Base-by-base conservation (phyloP, 2,329 filamentous ascomycete species). In the Trichoderma brevicompactum region DNA sequence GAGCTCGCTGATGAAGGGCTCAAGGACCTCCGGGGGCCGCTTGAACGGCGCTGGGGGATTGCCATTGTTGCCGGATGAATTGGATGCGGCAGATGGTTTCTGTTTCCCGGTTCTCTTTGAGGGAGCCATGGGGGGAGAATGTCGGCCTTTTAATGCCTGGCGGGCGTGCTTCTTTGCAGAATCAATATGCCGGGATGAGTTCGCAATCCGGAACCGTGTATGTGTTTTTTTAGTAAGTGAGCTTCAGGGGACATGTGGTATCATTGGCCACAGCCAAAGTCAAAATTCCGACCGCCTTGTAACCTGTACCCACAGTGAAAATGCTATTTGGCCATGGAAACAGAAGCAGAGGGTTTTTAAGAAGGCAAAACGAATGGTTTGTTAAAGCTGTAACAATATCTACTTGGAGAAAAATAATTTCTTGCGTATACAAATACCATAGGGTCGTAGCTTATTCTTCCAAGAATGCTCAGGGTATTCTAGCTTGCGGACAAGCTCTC, bases 1-100 rank as follows among this genome's bases (percentile, higher is more conserved):
- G 66, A 97, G 87, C 49, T 82, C 84, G 41, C 84, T 79, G 73
- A 91, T 83, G 74, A 96, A 89, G 10, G 88, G 84, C 58, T 82
- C 72, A 62, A 96, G 84, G 38, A 83, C 81, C 55, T 85, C 76
- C 0, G 91, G 86, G 0, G 87, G 87, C 66, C 81, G 81, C 70
- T 85, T 84, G 82, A 95, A 96, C 7, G 92, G 92, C 36, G 82
- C 76, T 0, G 88, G 88, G 7, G 81, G 82, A 5, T 75, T 73
- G 66, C 75, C 74, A 67, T 72, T 70, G 44, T 70, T 67, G 38
- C 70, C 59, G 36, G 71, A 55, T 6, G 70, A 67, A 63, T 68
- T 71, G 68, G 70, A 64, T 40, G 69, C 59, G 41, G 67, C 43
- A 6, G 55, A 32, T 9, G 60, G 15, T 68, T 77, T 74, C 65